Conservation (phyloP, 805 yeast species). For the Candida cerambycidarum region DNA sequence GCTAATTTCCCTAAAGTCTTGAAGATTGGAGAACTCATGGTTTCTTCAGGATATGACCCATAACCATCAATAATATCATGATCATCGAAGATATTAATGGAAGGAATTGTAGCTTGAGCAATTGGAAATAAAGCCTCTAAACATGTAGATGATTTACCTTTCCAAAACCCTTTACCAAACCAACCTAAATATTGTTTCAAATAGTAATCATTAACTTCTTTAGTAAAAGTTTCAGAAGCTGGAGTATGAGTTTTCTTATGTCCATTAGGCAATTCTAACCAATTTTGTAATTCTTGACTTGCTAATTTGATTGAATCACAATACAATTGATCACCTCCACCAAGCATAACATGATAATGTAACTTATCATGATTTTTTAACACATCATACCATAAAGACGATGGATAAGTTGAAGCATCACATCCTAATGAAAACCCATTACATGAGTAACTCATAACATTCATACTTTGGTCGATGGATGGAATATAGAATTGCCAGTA, state of each 20-base stretch:
- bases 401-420: conserved; percentile 64
- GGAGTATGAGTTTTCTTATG: conserved; percentile 38
- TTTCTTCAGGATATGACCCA: conserved; percentile 78
- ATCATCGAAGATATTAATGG: conserved; percentile 85
- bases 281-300: conserved; percentile 53
- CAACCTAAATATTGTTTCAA: conserved; percentile 74
- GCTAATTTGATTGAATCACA: conserved; percentile 74
- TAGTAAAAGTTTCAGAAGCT: conserved; percentile 47
- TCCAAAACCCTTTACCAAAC: conserved; percentile 91
- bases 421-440: conserved; percentile 84
- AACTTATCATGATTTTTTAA: conserved; percentile 55
- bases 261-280: conserved; percentile 60
- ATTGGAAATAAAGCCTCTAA: conserved; percentile 66
- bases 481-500: conserved; percentile 71
- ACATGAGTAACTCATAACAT: conserved; percentile 80
- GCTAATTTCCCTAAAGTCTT: conserved; percentile 74
- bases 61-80: conserved; percentile 97
- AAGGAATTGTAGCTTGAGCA: conserved; percentile 81
- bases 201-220: conserved; percentile 65
- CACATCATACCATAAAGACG: conserved; percentile 87
- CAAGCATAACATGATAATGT: conserved; percentile 88
- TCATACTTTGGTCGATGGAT: conserved; percentile 63
- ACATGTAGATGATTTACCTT: conserved; percentile 64
- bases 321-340: conserved; percentile 97
- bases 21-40: conserved; percentile 74